Percentiles rank a stretch among this genome's conserved stretches.
Conservation (phyloP, 345 rosid species). For the Linum lewisii region DNA sequence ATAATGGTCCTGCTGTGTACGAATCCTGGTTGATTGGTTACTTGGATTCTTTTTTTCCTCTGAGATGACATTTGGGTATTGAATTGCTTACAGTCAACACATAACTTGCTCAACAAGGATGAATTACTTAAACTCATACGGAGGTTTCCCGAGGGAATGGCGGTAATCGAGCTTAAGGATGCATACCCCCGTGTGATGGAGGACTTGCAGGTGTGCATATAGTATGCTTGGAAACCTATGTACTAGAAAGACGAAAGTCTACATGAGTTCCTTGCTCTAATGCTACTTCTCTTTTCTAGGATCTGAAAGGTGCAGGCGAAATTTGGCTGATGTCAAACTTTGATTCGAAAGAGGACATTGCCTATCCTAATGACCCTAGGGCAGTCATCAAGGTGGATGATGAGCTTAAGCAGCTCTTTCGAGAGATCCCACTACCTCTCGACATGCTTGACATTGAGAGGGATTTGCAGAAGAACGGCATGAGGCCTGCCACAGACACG, state of each 20-base stretch:
- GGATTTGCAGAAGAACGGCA: slow-evolving; percentile 4
- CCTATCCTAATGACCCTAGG: slow-evolving; percentile 5
- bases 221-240: neutral
- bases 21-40: neutral
- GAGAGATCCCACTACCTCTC: neutral
- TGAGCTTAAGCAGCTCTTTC: neutral
- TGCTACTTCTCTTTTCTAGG: neutral
- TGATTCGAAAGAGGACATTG: slow-evolving; percentile 3
- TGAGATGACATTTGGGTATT: neutral
- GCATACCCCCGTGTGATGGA: slow-evolving; percentile 1
- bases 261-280: neutral
- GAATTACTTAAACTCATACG: neutral
- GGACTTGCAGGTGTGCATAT: neutral
- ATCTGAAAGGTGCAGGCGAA: neutral
- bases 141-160: neutral
- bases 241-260: no score
- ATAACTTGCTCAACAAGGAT: neutral
- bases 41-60: neutral
- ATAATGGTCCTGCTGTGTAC: no score
- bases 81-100: slow-evolving; percentile 1
- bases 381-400: slow-evolving; percentile 2
- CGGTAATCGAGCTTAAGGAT: slow-evolving; percentile 1
- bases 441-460: slow-evolving; percentile 4
- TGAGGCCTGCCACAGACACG: slow-evolving; percentile 3
- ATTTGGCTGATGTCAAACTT: slow-evolving; percentile 2